Evolutionary conservation across 1,284 basidiomycete species (phyloP).

Genomic region (Trichosporon inkin): DNA sequence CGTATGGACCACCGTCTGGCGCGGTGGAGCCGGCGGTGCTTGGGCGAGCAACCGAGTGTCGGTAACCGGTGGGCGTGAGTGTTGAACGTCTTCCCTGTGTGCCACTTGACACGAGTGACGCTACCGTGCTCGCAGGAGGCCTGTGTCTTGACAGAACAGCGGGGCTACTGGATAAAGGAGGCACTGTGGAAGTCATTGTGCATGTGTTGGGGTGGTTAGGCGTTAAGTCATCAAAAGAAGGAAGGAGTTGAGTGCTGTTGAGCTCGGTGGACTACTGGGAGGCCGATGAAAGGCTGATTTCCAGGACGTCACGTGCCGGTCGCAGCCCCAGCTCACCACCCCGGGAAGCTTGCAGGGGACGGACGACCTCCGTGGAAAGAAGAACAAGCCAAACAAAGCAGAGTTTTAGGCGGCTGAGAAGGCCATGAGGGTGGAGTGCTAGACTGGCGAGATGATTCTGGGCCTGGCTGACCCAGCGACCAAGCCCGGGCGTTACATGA

Average conservation of each 20-base stretch:
- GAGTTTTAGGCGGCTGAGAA: too few relatives aligned
- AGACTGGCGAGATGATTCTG: too few relatives aligned
- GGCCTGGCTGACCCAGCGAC: too few relatives aligned
- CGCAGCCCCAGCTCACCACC: too few relatives aligned
- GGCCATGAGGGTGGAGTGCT: too few relatives aligned
- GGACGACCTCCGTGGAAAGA: too few relatives aligned
- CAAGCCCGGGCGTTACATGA: too few relatives aligned
- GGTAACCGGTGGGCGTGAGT: not conserved
- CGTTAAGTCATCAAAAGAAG: not conserved
- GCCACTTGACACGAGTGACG: not conserved
- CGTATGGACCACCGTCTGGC: conserved; percentile 23
- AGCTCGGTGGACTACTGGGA: not conserved
- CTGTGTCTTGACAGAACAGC: not conserved
- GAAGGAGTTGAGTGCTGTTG: not conserved
- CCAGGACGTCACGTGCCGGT: too few relatives aligned
- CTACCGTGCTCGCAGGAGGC: not conserved
- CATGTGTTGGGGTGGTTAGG: not conserved
- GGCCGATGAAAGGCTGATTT: not conserved
- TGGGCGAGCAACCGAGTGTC: not conserved
- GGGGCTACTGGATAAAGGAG: not conserved
- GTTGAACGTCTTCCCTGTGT: not conserved
- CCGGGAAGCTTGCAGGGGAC: too few relatives aligned
- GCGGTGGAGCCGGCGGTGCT: conserved; percentile 4
- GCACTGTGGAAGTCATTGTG: not conserved
- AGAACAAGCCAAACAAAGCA: too few relatives aligned